Evolutionary conservation across 1,284 basidiomycete species (phyloP).

Genomic region (Xanthoconium separans): DNA sequence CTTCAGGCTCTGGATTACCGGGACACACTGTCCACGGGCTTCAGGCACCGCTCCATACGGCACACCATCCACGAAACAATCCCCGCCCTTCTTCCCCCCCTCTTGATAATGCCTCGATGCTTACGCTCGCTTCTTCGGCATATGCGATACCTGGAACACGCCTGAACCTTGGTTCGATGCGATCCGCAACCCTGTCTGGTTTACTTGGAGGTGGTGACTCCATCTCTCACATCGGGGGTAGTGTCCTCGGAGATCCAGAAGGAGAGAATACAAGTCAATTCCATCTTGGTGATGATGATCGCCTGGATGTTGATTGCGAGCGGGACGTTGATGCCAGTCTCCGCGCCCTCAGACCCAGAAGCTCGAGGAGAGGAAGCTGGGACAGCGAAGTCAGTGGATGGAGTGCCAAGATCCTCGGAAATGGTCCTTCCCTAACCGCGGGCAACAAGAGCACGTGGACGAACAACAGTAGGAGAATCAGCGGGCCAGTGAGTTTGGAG

Average conservation of each 20-base stretch:
- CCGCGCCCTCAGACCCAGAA: constrained; percentile 73
- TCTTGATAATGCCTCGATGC: constrained; percentile 85
- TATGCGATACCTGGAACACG: constrained; percentile 67
- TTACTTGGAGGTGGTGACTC: constrained; percentile 58
- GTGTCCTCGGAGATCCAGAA: constrained; percentile 48
- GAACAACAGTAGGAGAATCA: constrained; percentile 55
- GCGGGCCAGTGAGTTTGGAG: constrained; percentile 43
- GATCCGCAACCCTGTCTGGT: constrained; percentile 51
- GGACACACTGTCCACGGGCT: constrained; percentile 34
- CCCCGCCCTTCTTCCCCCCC: constrained; percentile 89
- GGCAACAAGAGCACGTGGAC: constrained; percentile 58
- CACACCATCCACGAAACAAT: constrained; percentile 93
- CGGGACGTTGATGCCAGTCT: constrained; percentile 77
- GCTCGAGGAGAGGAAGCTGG: constrained; percentile 81
- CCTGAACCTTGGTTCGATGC: constrained; percentile 39
- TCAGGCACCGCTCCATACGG: constrained; percentile 85
- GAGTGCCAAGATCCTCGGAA: constrained; percentile 65
- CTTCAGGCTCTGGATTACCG: constrained; percentile 24
- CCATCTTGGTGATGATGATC: constrained; percentile 59
- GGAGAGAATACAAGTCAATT: constrained; percentile 69
- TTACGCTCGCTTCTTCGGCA: constrained; percentile 91
- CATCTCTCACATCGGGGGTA: constrained; percentile 64
- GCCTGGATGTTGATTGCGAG: constrained; percentile 49
- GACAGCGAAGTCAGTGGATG: constrained; percentile 80
- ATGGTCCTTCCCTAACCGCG: constrained; percentile 41